Evolutionary conservation across 139 green algal species (phyloP).

Genomic region (Asterochloris erici): DNA sequence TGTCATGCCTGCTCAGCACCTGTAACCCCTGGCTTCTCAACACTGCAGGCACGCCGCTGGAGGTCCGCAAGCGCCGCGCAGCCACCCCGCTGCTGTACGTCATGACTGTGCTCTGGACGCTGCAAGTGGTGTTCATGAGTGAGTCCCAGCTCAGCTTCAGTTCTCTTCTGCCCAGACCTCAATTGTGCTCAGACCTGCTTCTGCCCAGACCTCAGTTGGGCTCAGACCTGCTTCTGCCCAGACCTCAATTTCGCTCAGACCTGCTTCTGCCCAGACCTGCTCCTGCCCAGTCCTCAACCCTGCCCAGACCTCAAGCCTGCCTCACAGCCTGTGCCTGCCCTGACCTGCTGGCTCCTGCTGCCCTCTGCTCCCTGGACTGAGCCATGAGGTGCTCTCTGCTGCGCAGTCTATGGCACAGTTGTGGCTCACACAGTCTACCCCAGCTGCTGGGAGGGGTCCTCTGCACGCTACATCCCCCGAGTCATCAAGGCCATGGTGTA

Average conservation of each 20-base stretch:
- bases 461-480: neutral
- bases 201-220: no score
- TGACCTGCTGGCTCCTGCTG: no score
- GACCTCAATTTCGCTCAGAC: no score
- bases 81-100: conserved; percentile 37
- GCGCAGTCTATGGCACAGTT: conserved; percentile 33
- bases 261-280: no score
- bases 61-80: conserved; percentile 30
- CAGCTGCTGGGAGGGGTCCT: conserved; percentile 24
- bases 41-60: conserved; percentile 29
- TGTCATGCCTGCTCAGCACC: no score
- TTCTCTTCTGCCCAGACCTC: neutral
- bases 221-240: no score
- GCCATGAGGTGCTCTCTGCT: neutral
- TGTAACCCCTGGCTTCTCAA: neutral
- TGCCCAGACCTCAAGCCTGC: no score
- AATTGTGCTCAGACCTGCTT: no score
- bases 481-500: conserved; percentile 30
- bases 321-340: no score
- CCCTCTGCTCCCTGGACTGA: no score
- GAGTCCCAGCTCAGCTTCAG: neutral
- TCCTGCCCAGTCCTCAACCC: no score
- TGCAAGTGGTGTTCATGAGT: neutral
- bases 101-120: conserved; percentile 14
- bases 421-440: conserved; percentile 8